Conservation (phyloP, 2,329 filamentous ascomycete genomes). For the Aspergillus sojae region DNA sequence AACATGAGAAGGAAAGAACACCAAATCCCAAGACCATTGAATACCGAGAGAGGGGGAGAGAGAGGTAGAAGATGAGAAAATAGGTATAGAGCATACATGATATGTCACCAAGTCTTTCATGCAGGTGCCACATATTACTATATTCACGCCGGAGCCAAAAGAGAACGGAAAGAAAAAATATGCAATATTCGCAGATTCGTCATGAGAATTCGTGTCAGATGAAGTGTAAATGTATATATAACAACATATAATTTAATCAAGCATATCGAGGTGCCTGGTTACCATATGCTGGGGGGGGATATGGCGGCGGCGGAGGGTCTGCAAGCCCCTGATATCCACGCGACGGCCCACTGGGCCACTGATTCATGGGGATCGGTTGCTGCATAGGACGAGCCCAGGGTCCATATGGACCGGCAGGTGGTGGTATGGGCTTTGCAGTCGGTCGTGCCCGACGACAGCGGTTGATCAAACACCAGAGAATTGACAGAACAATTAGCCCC, state of each 20-base stretch:
- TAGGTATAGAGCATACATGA: slow-evolving; percentile 1
- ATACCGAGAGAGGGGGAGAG: not conserved
- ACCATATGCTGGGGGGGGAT: slow-evolving; percentile 14
- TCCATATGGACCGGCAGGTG: slow-evolving; percentile 15
- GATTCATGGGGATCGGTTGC: slow-evolving; percentile 20
- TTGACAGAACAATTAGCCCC: slow-evolving; percentile 67
- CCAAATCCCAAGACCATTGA: not conserved
- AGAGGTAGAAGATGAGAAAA: not conserved
- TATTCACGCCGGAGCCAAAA: slow-evolving; percentile 7
- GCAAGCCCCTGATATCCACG: slow-evolving; percentile 28
- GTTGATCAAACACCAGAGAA: slow-evolving; percentile 68
- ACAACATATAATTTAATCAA: slow-evolving; percentile 17
- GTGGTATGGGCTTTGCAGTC: slow-evolving; percentile 23
- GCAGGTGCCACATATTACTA: not conserved
- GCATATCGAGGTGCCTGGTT: slow-evolving; percentile 25
- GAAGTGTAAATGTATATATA: slow-evolving; percentile 9
- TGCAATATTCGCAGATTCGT: slow-evolving; percentile 4
- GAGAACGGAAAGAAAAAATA: not conserved
- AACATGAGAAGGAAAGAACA: not conserved
- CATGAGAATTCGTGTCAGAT: slow-evolving; percentile 9
- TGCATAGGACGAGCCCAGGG: slow-evolving; percentile 16
- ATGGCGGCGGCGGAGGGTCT: slow-evolving; percentile 25
- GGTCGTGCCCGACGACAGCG: slow-evolving; percentile 53
- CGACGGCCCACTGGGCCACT: slow-evolving; percentile 27
- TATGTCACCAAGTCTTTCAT: not conserved